phyloP scores from a whole-genome alignment of 176 grass and related monocot species.

The Oryza glaberrima region DNA sequence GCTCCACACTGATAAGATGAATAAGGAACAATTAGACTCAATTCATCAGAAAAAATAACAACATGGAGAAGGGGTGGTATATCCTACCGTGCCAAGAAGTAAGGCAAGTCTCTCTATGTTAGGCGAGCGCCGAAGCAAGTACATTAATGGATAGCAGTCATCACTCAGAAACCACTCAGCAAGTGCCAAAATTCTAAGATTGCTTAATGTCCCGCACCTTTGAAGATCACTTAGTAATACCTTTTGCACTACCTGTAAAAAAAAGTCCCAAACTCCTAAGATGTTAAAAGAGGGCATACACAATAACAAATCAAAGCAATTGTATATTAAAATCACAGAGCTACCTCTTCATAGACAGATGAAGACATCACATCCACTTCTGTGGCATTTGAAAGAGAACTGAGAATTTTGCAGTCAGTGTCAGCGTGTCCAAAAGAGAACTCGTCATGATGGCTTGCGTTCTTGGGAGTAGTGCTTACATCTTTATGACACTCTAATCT shows the following conservation, averaged over 20 bases:
- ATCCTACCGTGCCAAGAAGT: constrained; percentile 12
- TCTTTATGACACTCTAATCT: too few relatives aligned
- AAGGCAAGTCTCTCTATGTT: constrained; percentile 13
- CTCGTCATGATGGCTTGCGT: too few relatives aligned
- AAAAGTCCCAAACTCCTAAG: too few relatives aligned
- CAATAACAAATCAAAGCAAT: too few relatives aligned
- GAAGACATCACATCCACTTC: neutral
- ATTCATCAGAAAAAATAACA: neutral
- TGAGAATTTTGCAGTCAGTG: constrained; percentile 29
- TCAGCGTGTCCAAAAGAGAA: too few relatives aligned
- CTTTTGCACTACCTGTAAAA: constrained; percentile 16
- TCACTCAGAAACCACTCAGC: constrained; percentile 19
- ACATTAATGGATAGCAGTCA: constrained; percentile 24
- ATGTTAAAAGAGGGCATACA: too few relatives aligned
- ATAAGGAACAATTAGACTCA: neutral
- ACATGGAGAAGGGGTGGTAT: neutral
- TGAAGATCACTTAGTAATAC: constrained; percentile 23
- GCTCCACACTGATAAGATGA: constrained; percentile 21
- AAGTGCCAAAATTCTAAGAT: neutral
- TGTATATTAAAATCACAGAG: neutral
- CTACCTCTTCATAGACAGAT: constrained; percentile 24
- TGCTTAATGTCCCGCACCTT: constrained; percentile 14
- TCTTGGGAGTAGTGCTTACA: too few relatives aligned
- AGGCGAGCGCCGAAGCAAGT: constrained; percentile 26
- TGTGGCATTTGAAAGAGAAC: constrained; percentile 28